Percentiles rank a stretch among this genome's conserved stretches.
Conservation (phyloP, 495 filamentous ascomycete genomes). For the Talaromyces stipitatus region DNA sequence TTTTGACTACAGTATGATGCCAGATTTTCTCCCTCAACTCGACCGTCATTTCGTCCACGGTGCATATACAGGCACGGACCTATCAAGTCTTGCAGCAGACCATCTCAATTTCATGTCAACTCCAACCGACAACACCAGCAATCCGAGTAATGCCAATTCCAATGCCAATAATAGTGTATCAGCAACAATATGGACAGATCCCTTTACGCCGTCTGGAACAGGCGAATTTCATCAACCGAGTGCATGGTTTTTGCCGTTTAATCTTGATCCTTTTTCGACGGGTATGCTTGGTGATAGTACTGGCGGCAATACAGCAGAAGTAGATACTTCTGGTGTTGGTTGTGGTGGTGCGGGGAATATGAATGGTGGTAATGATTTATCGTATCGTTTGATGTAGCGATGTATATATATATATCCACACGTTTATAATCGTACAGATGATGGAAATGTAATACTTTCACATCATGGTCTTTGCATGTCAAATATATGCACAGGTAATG, state of each 20-base stretch:
- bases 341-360: not conserved
- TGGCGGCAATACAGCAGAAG: not conserved
- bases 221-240: constrained; percentile 48
- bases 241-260: constrained; percentile 95
- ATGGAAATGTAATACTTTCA: too few species aligned
- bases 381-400: not conserved
- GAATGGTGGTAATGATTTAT: not conserved
- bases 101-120: not conserved
- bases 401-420: not conserved
- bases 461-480: too few species aligned
- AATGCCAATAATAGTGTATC: constrained; percentile 9
- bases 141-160: not conserved
- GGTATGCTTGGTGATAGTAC: constrained; percentile 3
- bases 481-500: too few species aligned
- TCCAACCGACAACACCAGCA: not conserved
- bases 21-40: constrained; percentile 49
- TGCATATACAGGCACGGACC: constrained; percentile 61
- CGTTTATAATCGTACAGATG: too few species aligned
- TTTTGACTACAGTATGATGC: constrained; percentile 32
- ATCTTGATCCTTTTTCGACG: constrained; percentile 56
- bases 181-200: constrained; percentile 5
- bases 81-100: constrained; percentile 24
- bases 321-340: not conserved
- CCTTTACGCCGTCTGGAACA: constrained; percentile 26
- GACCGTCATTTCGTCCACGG: constrained; percentile 75